Evolutionary conservation across 495 filamentous ascomycete species (phyloP), one percentile per base, ranked within the genome.

Genomic region (Penicillium pancosmium): DNA sequence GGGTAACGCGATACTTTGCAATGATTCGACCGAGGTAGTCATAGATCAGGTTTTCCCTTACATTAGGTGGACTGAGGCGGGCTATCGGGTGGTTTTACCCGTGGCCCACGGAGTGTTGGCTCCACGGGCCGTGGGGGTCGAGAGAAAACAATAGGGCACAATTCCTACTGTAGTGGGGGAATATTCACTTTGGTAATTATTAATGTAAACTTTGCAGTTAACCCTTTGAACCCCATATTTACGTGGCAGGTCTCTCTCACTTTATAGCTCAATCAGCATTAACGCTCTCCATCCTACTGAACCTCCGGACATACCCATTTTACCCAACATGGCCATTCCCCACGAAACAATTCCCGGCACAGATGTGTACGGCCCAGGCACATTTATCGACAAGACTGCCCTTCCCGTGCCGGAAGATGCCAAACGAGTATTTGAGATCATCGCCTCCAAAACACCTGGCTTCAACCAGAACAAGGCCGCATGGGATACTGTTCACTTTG

Each of bases 301-400:
- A 31, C 27, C 8, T 31, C 27, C 27, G 21, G 23, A 19, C 21
- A 19, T 10, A 19, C 53, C 7, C 9, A 48, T 36, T 6, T 48
- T 41, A 9, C 27, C 38, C 41, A 48, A 19, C 12, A 56, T 50
- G 47, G 13, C 13, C 7, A 52, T 12, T 15, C 52, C 55, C 21
- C 59, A 73, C 53, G 52, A 66, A 50, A 72, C 69, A 5, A 55
- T 63, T 1, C 53, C 62, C 10, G 66, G 68, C 2, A 59, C 50
- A 13, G 68, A 71, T 25, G 53, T 73, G 2, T 71, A 73, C 40
- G 70, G 70, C 0, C 68, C 68, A 1, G 68, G 70, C 0, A 69
- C 68, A 0, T 73, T 61, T 43, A 61, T 73, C 16, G 70, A 73
- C 54, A 68, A 65, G 33, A 36, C 41, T 0, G 34, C 64, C 4